phyloP scores from a whole-genome alignment of 1,284 basidiomycete species.

The Cryptococcus maquisensis region DNA sequence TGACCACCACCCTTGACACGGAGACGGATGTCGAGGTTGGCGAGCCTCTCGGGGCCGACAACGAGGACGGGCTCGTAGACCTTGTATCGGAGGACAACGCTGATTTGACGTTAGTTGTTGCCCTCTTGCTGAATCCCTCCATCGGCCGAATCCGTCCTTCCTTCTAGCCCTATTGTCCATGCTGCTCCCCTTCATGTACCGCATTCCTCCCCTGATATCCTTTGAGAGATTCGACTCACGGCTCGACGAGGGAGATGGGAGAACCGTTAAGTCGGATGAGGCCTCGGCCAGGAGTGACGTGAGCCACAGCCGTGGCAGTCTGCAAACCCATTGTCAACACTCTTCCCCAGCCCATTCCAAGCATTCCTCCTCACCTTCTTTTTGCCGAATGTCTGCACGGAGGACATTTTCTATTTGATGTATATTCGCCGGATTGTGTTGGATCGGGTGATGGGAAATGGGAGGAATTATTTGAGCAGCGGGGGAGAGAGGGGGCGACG shows the following conservation, averaged over 20 bases:
- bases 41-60: slow-evolving; percentile 78
- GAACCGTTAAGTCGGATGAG: slow-evolving; percentile 96
- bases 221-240: slow-evolving; percentile 48
- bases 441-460: no score
- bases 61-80: slow-evolving; percentile 95
- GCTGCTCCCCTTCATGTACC: not conserved
- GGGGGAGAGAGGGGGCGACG: no score
- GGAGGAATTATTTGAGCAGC: no score
- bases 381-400: slow-evolving; percentile 97
- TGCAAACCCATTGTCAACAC: slow-evolving; percentile 40
- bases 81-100: slow-evolving; percentile 92
- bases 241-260: slow-evolving; percentile 90
- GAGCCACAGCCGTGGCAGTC: slow-evolving; percentile 95
- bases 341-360: not conserved
- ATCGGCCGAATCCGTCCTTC: not conserved
- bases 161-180: not conserved
- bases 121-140: not conserved
- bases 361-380: slow-evolving; percentile 69
- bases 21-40: slow-evolving; percentile 89
- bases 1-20: slow-evolving; percentile 99
- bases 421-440: no score
- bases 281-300: slow-evolving; percentile 94
- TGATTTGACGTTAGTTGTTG: slow-evolving; percentile 11
- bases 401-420: slow-evolving; percentile 41
- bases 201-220: not conserved